A percentile compares a stretch with the other conserved stretches of the same genome.
Conservation (phyloP, 495 filamentous ascomycete genomes). For the Annulohypoxylon moriforme region DNA sequence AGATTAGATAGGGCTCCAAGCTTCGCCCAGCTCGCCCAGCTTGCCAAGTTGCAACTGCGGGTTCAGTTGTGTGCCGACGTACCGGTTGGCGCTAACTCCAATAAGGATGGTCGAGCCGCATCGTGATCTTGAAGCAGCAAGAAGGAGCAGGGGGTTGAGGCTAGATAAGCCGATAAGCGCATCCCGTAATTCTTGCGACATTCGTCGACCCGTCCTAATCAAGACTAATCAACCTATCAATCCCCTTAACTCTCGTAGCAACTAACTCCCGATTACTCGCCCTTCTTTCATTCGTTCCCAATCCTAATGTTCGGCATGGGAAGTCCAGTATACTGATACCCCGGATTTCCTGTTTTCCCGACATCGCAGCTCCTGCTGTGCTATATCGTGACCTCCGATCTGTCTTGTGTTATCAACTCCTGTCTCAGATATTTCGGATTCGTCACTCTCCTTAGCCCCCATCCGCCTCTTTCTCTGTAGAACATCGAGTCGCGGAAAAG, state of each 20-base stretch:
- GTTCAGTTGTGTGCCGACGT: slow-evolving; percentile 16
- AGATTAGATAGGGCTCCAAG: slow-evolving; percentile 8
- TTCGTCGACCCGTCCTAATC: no score
- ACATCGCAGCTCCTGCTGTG: neutral
- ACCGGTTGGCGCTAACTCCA: slow-evolving; percentile 22
- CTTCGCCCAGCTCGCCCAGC: neutral
- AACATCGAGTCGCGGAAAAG: slow-evolving; percentile 36
- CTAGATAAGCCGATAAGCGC: slow-evolving; percentile 34
- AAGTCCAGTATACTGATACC: slow-evolving; percentile 10
- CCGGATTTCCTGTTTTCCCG: slow-evolving; percentile 6
- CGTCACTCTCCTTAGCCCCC: slow-evolving; percentile 14
- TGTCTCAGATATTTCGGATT: slow-evolving; percentile 18
- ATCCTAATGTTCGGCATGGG: slow-evolving; percentile 37
- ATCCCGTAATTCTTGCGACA: slow-evolving; percentile 20
- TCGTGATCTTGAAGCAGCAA: no score
- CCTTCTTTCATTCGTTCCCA: slow-evolving; percentile 25
- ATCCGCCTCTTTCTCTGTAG: slow-evolving; percentile 25
- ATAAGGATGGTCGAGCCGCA: slow-evolving; percentile 26
- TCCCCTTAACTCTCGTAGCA: neutral
- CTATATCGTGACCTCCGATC: slow-evolving; percentile 34
- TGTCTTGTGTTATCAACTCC: slow-evolving; percentile 18
- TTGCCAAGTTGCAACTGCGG: neutral
- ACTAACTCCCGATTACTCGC: slow-evolving; percentile 30
- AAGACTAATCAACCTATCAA: slow-evolving; percentile 26
- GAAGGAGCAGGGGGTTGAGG: slow-evolving; percentile 24